Conservation (phyloP, 768 basidiomycete genomes). For the Hericium erinaceus region DNA sequence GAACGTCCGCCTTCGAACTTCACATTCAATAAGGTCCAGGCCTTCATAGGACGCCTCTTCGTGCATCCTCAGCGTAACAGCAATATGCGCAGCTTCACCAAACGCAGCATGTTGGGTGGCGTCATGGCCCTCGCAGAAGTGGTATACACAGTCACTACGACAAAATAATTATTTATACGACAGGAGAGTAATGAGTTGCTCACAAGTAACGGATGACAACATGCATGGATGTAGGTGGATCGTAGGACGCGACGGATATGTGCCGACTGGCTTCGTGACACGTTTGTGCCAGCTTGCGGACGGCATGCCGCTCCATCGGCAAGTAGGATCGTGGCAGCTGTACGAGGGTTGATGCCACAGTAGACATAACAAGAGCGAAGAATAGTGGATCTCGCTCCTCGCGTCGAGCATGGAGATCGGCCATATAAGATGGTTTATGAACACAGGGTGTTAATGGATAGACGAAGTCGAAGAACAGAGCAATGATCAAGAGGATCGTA, state of each 20-base stretch:
- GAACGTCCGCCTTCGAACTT: conserved; percentile 78
- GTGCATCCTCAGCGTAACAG: conserved; percentile 75
- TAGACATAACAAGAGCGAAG: conserved; percentile 85
- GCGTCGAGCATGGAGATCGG: conserved; percentile 69
- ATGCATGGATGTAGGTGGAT: conserved; percentile 76
- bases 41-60: conserved; percentile 78
- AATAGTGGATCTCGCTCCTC: conserved; percentile 88
- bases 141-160: conserved; percentile 69
- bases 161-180: not conserved
- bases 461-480: conserved; percentile 90
- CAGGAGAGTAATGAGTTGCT: conserved; percentile 21
- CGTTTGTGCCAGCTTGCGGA: conserved; percentile 76
- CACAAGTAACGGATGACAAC: conserved; percentile 87
- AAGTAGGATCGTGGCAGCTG: conserved; percentile 85
- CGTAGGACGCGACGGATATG: conserved; percentile 71
- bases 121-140: conserved; percentile 83
- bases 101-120: conserved; percentile 84
- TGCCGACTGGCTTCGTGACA: conserved; percentile 79
- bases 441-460: conserved; percentile 87
- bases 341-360: conserved; percentile 78
- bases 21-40: conserved; percentile 80
- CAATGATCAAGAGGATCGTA: conserved; percentile 72
- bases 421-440: conserved; percentile 87
- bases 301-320: conserved; percentile 76
- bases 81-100: conserved; percentile 79